Evolutionary conservation across 2,329 filamentous ascomycete species (phyloP).

Genomic region (Colletotrichum theobromicola): DNA sequence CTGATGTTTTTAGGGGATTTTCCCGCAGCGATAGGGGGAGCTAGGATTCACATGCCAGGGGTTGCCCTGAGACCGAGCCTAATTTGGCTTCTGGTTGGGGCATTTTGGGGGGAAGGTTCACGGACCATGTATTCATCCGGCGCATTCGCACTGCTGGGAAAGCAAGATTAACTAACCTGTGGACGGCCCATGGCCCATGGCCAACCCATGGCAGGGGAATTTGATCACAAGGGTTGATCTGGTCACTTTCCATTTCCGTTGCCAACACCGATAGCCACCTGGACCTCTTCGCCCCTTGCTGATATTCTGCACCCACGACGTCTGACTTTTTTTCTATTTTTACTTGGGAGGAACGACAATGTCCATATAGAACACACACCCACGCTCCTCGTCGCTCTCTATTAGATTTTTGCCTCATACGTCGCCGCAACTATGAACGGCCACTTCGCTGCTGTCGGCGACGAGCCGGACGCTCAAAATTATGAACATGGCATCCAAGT

Average conservation of each 20-base stretch:
- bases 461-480: slow-evolving; percentile 65
- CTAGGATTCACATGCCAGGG: slow-evolving; percentile 19
- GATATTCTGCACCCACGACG: background rate
- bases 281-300: slow-evolving; percentile 5
- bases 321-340: background rate
- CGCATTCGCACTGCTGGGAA: slow-evolving; percentile 14
- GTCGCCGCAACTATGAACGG: slow-evolving; percentile 67
- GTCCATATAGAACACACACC: slow-evolving; percentile 8
- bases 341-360: slow-evolving; percentile 7
- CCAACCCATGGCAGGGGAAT: slow-evolving; percentile 14
- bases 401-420: slow-evolving; percentile 6
- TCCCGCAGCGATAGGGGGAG: background rate
- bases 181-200: background rate
- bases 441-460: slow-evolving; percentile 78
- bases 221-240: slow-evolving; percentile 21
- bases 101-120: background rate
- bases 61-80: slow-evolving; percentile 15
- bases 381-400: background rate
- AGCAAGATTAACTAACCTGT: slow-evolving; percentile 11
- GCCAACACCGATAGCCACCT: slow-evolving; percentile 10
- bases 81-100: background rate
- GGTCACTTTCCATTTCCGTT: slow-evolving; percentile 16
- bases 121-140: slow-evolving; percentile 21
- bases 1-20: background rate
- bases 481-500: slow-evolving; percentile 97